Evolutionary conservation across 345 rosid genomes (phyloP).

Genomic region (Salix suchowensis): DNA sequence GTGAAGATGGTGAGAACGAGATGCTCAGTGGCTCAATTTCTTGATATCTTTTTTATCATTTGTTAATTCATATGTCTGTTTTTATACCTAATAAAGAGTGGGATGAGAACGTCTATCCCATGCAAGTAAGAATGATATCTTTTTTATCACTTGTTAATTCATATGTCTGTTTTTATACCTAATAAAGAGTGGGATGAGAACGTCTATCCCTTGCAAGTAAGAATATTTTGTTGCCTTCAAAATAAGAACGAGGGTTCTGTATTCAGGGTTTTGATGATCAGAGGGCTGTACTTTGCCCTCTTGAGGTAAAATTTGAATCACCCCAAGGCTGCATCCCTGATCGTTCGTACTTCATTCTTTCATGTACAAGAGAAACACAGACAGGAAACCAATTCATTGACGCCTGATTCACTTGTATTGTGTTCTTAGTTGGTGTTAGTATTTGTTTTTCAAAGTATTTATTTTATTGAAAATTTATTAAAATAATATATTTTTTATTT

Average conservation of each 20-base stretch:
- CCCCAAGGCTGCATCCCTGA: too few relatives aligned
- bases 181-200: neutral
- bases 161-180: slow-evolving; percentile 13
- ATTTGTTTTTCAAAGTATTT: too few relatives aligned
- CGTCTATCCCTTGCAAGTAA: too few relatives aligned
- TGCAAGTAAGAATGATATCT: too few relatives aligned
- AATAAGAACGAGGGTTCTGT: neutral
- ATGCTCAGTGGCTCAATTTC: slow-evolving; percentile 31
- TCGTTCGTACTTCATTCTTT: too few relatives aligned
- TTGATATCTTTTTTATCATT: slow-evolving; percentile 7
- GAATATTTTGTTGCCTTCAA: neutral
- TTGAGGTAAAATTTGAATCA: too few relatives aligned
- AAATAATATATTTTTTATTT: too few relatives aligned
- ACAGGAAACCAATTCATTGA: too few relatives aligned
- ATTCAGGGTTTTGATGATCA: neutral
- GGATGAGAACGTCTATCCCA: neutral
- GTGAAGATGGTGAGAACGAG: slow-evolving; percentile 41
- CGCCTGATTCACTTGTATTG: too few relatives aligned
- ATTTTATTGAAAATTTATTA: too few relatives aligned
- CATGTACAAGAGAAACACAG: too few relatives aligned
- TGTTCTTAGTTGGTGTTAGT: too few relatives aligned
- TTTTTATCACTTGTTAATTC: neutral
- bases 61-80: slow-evolving; percentile 5
- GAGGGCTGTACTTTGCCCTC: neutral
- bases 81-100: slow-evolving; percentile 4